A percentile compares a stretch with the other conserved stretches of the same genome.
phyloP scores from a whole-genome alignment of 495 filamentous ascomycete species.

The Penicillium coffeae region DNA sequence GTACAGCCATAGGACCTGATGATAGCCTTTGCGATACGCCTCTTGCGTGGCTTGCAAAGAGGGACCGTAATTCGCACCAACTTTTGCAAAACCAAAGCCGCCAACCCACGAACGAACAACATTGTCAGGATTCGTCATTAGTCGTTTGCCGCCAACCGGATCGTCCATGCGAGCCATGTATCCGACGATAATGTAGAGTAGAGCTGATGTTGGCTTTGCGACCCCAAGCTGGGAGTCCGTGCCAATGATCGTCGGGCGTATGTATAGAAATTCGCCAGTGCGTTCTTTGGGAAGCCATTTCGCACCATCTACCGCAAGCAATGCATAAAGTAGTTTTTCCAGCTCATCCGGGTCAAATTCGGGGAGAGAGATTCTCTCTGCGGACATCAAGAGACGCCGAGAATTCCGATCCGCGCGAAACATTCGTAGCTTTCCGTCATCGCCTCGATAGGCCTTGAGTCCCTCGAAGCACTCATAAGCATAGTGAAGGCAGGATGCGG shows the following conservation, averaged over 20 bases:
- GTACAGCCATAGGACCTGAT: slow-evolving; percentile 29
- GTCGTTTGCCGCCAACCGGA: too few relatives aligned
- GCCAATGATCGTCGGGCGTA: slow-evolving; percentile 73
- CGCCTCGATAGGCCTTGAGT: slow-evolving; percentile 72
- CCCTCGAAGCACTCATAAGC: slow-evolving; percentile 87
- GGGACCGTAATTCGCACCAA: slow-evolving; percentile 29
- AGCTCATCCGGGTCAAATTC: slow-evolving; percentile 61
- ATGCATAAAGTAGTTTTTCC: slow-evolving; percentile 58
- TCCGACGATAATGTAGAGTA: slow-evolving; percentile 76
- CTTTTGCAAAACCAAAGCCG: slow-evolving; percentile 20
- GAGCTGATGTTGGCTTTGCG: slow-evolving; percentile 65
- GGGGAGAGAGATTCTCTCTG: slow-evolving; percentile 68
- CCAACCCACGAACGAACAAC: slow-evolving; percentile 23
- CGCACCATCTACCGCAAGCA: slow-evolving; percentile 38
- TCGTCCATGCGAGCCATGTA: too few relatives aligned
- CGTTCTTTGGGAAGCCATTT: too few relatives aligned
- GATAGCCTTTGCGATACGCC: slow-evolving; percentile 13
- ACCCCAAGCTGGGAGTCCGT: slow-evolving; percentile 67
- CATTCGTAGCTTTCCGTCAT: slow-evolving; percentile 65
- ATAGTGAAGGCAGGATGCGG: slow-evolving; percentile 73
- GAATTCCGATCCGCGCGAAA: slow-evolving; percentile 72
- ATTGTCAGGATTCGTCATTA: too few relatives aligned
- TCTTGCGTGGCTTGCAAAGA: slow-evolving; percentile 13
- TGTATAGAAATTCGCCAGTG: too few relatives aligned
- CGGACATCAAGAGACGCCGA: slow-evolving; percentile 61